Evolutionary conservation across 176 grass and related monocot species (phyloP).

Genomic region (Cocos nucifera): DNA sequence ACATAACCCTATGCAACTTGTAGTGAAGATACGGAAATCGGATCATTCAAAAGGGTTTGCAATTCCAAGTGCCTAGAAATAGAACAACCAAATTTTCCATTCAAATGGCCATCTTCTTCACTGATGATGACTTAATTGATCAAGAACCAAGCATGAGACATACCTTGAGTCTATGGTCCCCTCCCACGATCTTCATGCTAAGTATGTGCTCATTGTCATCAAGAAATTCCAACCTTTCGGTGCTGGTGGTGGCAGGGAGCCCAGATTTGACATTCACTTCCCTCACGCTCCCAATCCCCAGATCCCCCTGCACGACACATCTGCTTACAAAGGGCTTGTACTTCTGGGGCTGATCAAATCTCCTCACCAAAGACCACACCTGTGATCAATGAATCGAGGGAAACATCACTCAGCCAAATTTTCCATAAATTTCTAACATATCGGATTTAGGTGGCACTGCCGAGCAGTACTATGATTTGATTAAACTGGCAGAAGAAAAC

Average conservation of each 20-base stretch:
- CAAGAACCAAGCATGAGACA: not conserved
- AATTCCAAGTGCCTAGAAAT: no score
- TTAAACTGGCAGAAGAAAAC: no score
- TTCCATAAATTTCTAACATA: no score
- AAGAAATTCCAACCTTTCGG: constrained; percentile 62
- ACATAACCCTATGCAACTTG: no score
- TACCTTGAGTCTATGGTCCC: constrained; percentile 78
- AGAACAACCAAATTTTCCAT: not conserved
- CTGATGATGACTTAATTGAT: not conserved
- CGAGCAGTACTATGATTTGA: no score
- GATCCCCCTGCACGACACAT: constrained; percentile 71
- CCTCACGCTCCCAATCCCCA: constrained; percentile 79
- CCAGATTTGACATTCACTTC: constrained; percentile 95
- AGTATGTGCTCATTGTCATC: constrained; percentile 89
- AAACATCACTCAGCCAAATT: no score
- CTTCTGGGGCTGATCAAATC: constrained; percentile 91
- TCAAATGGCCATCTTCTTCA: not conserved
- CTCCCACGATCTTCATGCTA: constrained; percentile 83
- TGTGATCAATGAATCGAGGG: constrained; percentile 6
- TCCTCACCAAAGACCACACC: constrained; percentile 97
- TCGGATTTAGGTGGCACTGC: no score
- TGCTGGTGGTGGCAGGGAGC: constrained; percentile 80
- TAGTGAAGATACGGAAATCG: no score
- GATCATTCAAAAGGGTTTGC: no score
- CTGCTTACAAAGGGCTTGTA: constrained; percentile 96